Evolutionary conservation across 768 basidiomycete species (phyloP), one percentile per base, ranked within the genome.

Genomic region (Mycena pura): DNA sequence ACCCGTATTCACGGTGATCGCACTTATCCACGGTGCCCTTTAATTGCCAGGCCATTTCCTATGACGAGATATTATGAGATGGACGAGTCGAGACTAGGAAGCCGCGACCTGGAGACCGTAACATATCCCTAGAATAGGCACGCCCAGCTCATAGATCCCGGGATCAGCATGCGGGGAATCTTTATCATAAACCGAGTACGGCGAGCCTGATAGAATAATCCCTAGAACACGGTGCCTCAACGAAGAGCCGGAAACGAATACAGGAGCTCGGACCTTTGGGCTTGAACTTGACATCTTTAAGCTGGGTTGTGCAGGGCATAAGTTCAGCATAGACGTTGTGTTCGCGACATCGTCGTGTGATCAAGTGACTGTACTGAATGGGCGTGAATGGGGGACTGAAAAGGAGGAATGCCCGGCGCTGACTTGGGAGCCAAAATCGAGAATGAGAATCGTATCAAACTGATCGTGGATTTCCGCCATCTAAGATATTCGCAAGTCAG

Each of bases 381-480:
- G 60, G 64, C 36, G 51, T 61, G 62, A 57, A 52, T 50, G 47
- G 44, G 28, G 2, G 50, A 28, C 25, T 28, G n/a, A 34, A 10
- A 3, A n/a, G 24, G 13, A 8, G 36, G 43, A 36, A 22, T 27
- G 8, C 32, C 13, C 49, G 21, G 45, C 51, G 27, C 78, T 65
- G 68, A 96, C 95, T 85, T 95, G 96, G 10, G 95, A 97, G 53
- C 96, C 96, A 76, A 99, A 99, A 76, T 99, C 96, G 31, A 99
- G 81, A 69, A 99, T 97, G 40, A 98, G 87, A 65, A 99, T 88
- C 22, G 96, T 96, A 71, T 98, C 95, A 73, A 96, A 98, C 66
- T 95, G 88, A 75, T 93, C 90, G 76, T 96, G 94, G 68, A 97
- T 97, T 74, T 94, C 93, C 13, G 89, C 81, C 91, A 93, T 92